A percentile compares a stretch with the other conserved stretches of the same genome.
Conservation (phyloP, 179 eudicot species). For the Silene vulgaris region DNA sequence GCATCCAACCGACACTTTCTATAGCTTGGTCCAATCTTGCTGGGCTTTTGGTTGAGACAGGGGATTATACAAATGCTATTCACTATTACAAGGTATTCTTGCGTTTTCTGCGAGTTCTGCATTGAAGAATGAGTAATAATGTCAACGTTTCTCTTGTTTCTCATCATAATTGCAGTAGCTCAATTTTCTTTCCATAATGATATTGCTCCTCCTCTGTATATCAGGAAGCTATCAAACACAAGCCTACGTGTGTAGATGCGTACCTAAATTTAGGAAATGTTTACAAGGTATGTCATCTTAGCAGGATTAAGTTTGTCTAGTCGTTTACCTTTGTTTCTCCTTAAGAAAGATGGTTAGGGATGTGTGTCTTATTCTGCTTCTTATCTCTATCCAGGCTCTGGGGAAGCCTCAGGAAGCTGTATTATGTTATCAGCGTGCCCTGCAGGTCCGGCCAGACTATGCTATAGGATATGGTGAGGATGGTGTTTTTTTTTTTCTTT, state of each 20-base stretch:
- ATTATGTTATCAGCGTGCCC: constrained; percentile 70
- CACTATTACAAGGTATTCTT: constrained; percentile 77
- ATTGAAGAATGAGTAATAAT: background rate
- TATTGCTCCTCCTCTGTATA: constrained; percentile 10
- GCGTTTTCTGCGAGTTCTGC: constrained; percentile 1
- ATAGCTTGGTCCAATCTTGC: constrained; percentile 99
- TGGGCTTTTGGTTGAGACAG: constrained; percentile 93
- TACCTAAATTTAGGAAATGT: constrained; percentile 80
- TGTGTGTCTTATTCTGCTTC: constrained; percentile 10
- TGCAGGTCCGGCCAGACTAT: constrained; percentile 79
- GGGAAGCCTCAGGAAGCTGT: constrained; percentile 94
- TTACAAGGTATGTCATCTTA: constrained; percentile 61
- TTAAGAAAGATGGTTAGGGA: background rate
- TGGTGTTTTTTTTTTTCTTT: background rate
- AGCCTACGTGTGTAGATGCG: constrained; percentile 79
- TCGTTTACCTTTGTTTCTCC: background rate
- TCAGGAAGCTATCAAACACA: constrained; percentile 89
- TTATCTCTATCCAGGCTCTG: constrained; percentile 59
- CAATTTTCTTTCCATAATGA: background rate
- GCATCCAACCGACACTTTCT: constrained; percentile 78
- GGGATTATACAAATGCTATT: constrained; percentile 78
- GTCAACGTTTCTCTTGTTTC: background rate
- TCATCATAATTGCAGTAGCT: background rate
- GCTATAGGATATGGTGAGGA: constrained; percentile 85
- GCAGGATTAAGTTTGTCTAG: background rate